Conservation (phyloP, 2,329 filamentous ascomycete species). For the Ceratocystis variospora region DNA sequence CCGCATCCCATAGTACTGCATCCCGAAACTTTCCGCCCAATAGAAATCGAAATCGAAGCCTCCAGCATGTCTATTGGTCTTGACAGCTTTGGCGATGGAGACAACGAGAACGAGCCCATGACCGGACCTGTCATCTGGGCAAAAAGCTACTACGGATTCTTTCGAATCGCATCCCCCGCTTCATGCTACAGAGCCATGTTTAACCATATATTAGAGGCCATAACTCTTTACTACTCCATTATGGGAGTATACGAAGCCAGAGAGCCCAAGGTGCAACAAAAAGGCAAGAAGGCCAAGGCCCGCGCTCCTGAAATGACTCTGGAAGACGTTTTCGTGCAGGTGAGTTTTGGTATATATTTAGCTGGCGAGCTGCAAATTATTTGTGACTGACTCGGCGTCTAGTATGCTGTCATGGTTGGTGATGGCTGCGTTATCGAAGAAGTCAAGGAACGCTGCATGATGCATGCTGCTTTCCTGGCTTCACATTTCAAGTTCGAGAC, state of each 20-base stretch:
- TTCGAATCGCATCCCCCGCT: constrained; percentile 45
- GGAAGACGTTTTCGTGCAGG: constrained; percentile 27
- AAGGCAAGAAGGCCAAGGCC: constrained; percentile 24
- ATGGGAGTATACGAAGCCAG: constrained; percentile 40
- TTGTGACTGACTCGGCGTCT: background rate
- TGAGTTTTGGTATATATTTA: constrained; percentile 16
- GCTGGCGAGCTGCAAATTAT: background rate
- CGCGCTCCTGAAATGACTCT: constrained; percentile 24
- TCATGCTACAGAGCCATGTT: constrained; percentile 42
- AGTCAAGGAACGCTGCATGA: constrained; percentile 32
- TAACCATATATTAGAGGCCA: constrained; percentile 47
- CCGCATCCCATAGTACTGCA: constrained; percentile 12
- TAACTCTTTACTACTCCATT: constrained; percentile 49
- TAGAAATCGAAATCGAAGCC: constrained; percentile 42
- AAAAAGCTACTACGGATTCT: constrained; percentile 51
- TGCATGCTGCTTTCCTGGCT: constrained; percentile 39
- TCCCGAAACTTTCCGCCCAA: constrained; percentile 18
- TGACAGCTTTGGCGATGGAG: constrained; percentile 23
- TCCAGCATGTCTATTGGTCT: constrained; percentile 37
- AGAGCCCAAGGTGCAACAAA: constrained; percentile 25
- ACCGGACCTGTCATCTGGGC: constrained; percentile 52
- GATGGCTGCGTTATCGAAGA: constrained; percentile 40
- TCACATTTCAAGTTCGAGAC: constrained; percentile 36
- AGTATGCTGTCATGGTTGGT: constrained; percentile 40
- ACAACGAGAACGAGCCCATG: constrained; percentile 5